Conservation (phyloP, 2,329 filamentous ascomycete genomes). For the Fusarium buharicum region DNA sequence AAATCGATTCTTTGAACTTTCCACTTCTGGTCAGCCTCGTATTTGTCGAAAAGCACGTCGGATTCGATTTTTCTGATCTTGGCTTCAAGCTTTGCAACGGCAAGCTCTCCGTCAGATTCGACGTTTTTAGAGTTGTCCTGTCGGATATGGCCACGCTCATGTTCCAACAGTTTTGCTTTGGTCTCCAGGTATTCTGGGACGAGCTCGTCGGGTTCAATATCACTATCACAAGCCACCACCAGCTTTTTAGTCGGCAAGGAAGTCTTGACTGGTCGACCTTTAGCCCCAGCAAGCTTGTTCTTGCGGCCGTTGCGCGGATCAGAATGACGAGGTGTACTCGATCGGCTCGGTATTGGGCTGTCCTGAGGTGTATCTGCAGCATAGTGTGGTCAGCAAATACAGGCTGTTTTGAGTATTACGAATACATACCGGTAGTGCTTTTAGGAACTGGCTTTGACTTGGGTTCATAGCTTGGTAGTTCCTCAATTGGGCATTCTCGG, state of each 20-base stretch:
- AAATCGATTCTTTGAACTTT: constrained; percentile 66
- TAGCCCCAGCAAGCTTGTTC: constrained; percentile 51
- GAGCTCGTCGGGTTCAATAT: constrained; percentile 79
- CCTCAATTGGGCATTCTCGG: constrained; percentile 74
- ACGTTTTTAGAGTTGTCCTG: constrained; percentile 34
- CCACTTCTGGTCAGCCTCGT: constrained; percentile 74
- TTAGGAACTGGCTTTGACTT: constrained; percentile 52
- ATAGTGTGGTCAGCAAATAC: constrained; percentile 18
- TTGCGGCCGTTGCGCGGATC: constrained; percentile 42
- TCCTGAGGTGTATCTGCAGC: constrained; percentile 59
- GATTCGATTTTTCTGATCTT: constrained; percentile 82
- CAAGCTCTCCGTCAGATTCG: constrained; percentile 52
- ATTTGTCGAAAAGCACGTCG: constrained; percentile 78
- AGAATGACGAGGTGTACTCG: constrained; percentile 59
- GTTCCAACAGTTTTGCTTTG: constrained; percentile 73
- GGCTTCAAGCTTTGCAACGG: constrained; percentile 72
- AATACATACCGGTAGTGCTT: constrained; percentile 47
- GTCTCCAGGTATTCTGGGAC: constrained; percentile 81
- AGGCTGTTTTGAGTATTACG: neutral
- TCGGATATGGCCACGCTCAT: constrained; percentile 57
- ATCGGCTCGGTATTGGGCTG: constrained; percentile 61
- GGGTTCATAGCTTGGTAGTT: constrained; percentile 76
- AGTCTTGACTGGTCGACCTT: constrained; percentile 36
- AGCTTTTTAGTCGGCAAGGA: constrained; percentile 54
- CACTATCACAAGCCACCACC: constrained; percentile 68